Evolutionary conservation across 495 filamentous ascomycete species (phyloP).

Genomic region (Neurospora sp.): DNA sequence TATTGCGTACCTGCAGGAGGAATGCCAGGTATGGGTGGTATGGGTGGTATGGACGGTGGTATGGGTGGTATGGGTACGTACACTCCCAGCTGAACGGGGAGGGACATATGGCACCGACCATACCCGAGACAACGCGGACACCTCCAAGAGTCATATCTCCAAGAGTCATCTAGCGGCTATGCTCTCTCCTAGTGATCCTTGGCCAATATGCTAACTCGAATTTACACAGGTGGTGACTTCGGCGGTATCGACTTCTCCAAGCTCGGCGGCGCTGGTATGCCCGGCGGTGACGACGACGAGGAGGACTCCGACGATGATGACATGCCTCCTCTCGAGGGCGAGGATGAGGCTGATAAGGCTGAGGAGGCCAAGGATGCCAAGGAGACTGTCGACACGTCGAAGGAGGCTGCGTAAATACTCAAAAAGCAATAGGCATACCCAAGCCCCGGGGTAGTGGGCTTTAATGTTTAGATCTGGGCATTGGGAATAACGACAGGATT

Average conservation of each 20-base stretch:
- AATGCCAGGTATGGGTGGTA: conserved; percentile 37
- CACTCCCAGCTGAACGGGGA: neutral
- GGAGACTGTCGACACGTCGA: conserved; percentile 12
- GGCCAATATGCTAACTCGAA: conserved; percentile 1
- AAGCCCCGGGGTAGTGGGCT: neutral
- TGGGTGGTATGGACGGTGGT: neutral
- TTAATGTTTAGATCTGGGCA: neutral
- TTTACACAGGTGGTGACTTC: conserved; percentile 44
- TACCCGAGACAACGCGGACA: conserved; percentile 3
- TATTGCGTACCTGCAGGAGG: conserved; percentile 20
- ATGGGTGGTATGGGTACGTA: conserved; percentile 36
- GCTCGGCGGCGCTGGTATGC: conserved; percentile 56
- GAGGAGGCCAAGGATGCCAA: conserved; percentile 29
- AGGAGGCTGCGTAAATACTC: conserved; percentile 15
- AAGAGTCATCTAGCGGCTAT: neutral
- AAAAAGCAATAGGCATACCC: conserved; percentile 1
- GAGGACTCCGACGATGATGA: conserved; percentile 45
- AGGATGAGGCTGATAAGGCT: conserved; percentile 30
- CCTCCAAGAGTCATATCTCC: neutral
- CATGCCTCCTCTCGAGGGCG: conserved; percentile 32
- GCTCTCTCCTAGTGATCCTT: neutral
- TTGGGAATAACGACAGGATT: neutral
- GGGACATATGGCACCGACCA: neutral
- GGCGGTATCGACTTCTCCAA: conserved; percentile 84
- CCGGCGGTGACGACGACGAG: conserved; percentile 43